Evolutionary conservation across 192 early-diverging fungal species (phyloP).

Genomic region (Allomyces macrogynus): DNA sequence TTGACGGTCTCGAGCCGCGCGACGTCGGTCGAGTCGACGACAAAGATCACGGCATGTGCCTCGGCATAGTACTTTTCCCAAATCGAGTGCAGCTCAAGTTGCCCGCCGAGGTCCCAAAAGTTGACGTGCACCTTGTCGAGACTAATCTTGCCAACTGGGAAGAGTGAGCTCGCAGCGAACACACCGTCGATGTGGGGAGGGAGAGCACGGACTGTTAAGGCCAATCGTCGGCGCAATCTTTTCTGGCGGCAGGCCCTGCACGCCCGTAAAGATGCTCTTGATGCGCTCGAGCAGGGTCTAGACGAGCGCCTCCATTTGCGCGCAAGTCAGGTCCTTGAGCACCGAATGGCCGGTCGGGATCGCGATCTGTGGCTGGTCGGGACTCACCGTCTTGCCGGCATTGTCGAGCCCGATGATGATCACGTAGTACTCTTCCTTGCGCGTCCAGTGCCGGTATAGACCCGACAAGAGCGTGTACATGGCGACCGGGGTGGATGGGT

Average conservation of each 20-base stretch:
- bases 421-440: constrained; percentile 82
- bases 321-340: no score
- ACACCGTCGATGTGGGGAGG: background rate
- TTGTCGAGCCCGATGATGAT: constrained; percentile 91
- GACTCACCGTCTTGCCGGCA: constrained; percentile 80
- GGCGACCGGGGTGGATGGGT: no score
- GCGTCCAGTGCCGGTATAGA: constrained; percentile 68
- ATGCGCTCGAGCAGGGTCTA: constrained; percentile 83
- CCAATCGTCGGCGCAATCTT: constrained; percentile 87
- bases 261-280: constrained; percentile 55
- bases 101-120: constrained; percentile 92
- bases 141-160: constrained; percentile 54
- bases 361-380: no score
- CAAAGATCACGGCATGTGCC: constrained; percentile 83
- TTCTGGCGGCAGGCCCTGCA: constrained; percentile 56
- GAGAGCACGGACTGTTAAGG: constrained; percentile 50
- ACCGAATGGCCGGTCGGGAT: no score
- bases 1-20: constrained; percentile 64
- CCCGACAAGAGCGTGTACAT: constrained; percentile 90
- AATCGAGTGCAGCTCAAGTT: constrained; percentile 63
- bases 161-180: background rate
- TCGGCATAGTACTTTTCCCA: constrained; percentile 91
- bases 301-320: background rate
- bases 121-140: constrained; percentile 48
- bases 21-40: constrained; percentile 65